phyloP scores from a whole-genome alignment of 2,329 filamentous ascomycete species.

The Zalaria sp. region DNA sequence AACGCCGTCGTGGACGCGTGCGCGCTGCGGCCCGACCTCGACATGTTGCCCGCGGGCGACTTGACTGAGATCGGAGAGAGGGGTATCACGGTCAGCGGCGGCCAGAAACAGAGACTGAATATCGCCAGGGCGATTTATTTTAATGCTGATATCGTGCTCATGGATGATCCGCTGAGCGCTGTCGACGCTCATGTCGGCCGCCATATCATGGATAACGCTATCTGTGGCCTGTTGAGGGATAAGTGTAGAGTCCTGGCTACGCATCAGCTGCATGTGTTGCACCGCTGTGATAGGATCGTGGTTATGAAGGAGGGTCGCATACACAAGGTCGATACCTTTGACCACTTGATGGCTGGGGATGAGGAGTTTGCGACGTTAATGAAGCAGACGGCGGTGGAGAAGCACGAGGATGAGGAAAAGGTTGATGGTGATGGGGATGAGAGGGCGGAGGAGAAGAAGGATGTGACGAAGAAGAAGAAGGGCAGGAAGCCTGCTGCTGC shows the following conservation, averaged over 20 bases:
- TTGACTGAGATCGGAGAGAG: conserved; percentile 87
- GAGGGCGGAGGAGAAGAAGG: conserved; percentile 43
- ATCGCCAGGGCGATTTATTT: conserved; percentile 70
- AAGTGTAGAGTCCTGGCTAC: conserved; percentile 89
- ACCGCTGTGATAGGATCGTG: conserved; percentile 78
- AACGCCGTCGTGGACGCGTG: conserved; percentile 73
- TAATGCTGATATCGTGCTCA: conserved; percentile 46
- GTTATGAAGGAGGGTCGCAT: conserved; percentile 84
- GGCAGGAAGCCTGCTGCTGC: conserved; percentile 34
- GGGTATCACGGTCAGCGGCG: conserved; percentile 88
- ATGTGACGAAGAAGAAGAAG: conserved; percentile 37
- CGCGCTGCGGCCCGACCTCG: conserved; percentile 69
- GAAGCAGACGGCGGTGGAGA: conserved; percentile 59
- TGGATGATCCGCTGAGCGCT: conserved; percentile 50
- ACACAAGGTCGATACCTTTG: conserved; percentile 75
- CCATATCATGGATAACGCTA: conserved; percentile 84
- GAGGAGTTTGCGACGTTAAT: conserved; percentile 70
- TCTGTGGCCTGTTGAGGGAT: conserved; percentile 72
- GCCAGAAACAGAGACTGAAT: conserved; percentile 89
- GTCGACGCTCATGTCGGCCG: conserved; percentile 46
- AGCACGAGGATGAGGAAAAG: conserved; percentile 32
- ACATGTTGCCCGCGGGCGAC: conserved; percentile 86
- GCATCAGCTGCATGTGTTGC: conserved; percentile 87
- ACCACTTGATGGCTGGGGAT: conserved; percentile 70
- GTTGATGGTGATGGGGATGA: conserved; percentile 37